Percentiles rank a stretch among this genome's conserved stretches.
These are phyloP conservation scores for Dimargaris xerosporica DNA, from an alignment of 192 early-diverging fungal species.

Conservation along the genomic window DNA sequence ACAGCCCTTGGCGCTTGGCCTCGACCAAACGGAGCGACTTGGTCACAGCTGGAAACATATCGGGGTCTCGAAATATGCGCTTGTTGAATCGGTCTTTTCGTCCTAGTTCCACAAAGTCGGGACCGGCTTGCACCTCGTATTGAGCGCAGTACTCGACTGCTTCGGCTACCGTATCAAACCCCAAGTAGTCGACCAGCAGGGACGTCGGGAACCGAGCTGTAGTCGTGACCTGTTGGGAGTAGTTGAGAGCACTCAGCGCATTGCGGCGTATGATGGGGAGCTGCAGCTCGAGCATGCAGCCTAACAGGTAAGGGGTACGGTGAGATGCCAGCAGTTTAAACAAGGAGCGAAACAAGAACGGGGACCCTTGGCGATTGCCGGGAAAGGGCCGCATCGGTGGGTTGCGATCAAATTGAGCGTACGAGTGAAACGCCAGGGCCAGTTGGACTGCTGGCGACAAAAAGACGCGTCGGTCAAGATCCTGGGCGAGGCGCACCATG, in stretches of 20 bases:
- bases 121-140: constrained; percentile 17
- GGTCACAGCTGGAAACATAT: not conserved
- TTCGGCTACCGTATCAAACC: constrained; percentile 42
- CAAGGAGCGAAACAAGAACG: constrained; percentile 50
- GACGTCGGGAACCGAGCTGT: constrained; percentile 27
- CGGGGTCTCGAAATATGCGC: constrained; percentile 20
- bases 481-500: constrained; percentile 42
- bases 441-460: constrained; percentile 42
- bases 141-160: constrained; percentile 20
- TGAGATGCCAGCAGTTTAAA: constrained; percentile 49
- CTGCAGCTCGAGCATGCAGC: constrained; percentile 58
- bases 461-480: constrained; percentile 41
- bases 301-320: constrained; percentile 52
- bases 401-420: constrained; percentile 34
- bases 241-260: constrained; percentile 58
- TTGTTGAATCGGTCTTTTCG: constrained; percentile 17
- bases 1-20: not conserved
- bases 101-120: constrained; percentile 21
- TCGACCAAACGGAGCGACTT: not conserved
- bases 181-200: constrained; percentile 35
- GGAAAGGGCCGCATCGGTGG: constrained; percentile 25
- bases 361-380: constrained; percentile 33
- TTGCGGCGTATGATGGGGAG: constrained; percentile 59
- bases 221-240: constrained; percentile 31
- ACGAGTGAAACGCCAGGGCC: constrained; percentile 48